Evolutionary conservation across 164 flowering plant genomes (phyloP), one percentile per base, ranked within the genome.

Genomic region (Hamamelis virginiana): DNA sequence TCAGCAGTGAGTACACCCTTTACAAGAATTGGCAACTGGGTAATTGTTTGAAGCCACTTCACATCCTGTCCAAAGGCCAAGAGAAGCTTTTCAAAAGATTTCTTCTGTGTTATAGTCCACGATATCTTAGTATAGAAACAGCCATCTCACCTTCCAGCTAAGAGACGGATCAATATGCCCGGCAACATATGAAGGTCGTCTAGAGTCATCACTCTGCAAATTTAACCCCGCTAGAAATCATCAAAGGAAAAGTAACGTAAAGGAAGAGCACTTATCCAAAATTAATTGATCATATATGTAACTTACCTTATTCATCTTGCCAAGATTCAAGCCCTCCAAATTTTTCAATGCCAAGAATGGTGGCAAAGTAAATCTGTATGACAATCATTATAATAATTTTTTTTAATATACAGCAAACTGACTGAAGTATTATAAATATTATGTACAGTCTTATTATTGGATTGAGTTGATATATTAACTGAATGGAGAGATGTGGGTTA

Each of bases 91-190:
- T 47, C 19, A 10, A 56, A 55, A n/a, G n/a, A n/a, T n/a, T n/a
- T n/a, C n/a, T n/a, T n/a, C n/a, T n/a, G n/a, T n/a, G n/a, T n/a
- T n/a, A n/a, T n/a, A n/a, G n/a, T n/a, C n/a, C n/a, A n/a, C n/a
- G n/a, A n/a, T n/a, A n/a, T n/a, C n/a, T n/a, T n/a, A n/a, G n/a
- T n/a, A n/a, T n/a, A n/a, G n/a, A n/a, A n/a, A n/a, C n/a, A n/a
- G n/a, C n/a, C n/a, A n/a, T n/a, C 66, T 51, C 62, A 85, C 91
- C 87, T 83, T 84, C 91, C 91, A 87, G 78, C 82, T 87, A 38
- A 85, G 82, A 55, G 89, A 66, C 56, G 77, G 77, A 64, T 87
- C 91, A 62, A 82, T 73, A 78, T 85, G 89, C 6, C 81, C 80
- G 62, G 84, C 85, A 61, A 84, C 89, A 66, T 87, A 87, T 44